These are phyloP conservation scores for Diaporthe citriasiana DNA, from an alignment of 2,329 filamentous ascomycete species.

Conservation along the genomic window DNA sequence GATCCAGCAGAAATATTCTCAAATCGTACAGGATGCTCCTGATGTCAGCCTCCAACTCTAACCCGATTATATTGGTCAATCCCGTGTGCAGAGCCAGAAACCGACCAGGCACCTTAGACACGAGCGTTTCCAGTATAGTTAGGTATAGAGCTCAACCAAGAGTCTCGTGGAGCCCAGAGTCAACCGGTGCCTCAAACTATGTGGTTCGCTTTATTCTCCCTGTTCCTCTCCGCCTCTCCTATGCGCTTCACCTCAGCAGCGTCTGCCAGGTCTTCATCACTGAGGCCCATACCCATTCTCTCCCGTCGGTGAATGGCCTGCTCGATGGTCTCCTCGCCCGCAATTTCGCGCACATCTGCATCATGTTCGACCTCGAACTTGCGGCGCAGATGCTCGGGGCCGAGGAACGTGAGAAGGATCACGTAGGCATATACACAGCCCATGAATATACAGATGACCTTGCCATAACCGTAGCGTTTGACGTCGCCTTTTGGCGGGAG, in stretches of 20 bases:
- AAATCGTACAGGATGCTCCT: neutral
- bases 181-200: neutral
- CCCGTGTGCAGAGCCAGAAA: too few relatives aligned
- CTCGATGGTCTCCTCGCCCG: slow-evolving; percentile 55
- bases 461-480: slow-evolving; percentile 79
- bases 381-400: slow-evolving; percentile 67
- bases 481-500: slow-evolving; percentile 68
- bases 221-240: slow-evolving; percentile 26
- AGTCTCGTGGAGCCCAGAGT: too few relatives aligned
- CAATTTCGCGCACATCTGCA: slow-evolving; percentile 61
- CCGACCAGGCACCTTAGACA: too few relatives aligned
- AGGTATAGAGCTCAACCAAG: neutral
- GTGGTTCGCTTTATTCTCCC: slow-evolving; percentile 11
- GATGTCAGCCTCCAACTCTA: neutral
- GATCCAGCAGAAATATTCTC: neutral
- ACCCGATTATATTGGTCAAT: too few relatives aligned
- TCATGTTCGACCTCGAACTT: slow-evolving; percentile 67
- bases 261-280: slow-evolving; percentile 49
- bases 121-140: neutral
- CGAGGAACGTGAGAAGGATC: slow-evolving; percentile 73
- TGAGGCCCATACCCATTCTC: slow-evolving; percentile 51
- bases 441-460: slow-evolving; percentile 94
- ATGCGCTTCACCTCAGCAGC: slow-evolving; percentile 39
- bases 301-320: slow-evolving; percentile 60
- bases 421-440: slow-evolving; percentile 80